phyloP scores from a whole-genome alignment of 1,284 basidiomycete species.

The Pterulicium gracile region DNA sequence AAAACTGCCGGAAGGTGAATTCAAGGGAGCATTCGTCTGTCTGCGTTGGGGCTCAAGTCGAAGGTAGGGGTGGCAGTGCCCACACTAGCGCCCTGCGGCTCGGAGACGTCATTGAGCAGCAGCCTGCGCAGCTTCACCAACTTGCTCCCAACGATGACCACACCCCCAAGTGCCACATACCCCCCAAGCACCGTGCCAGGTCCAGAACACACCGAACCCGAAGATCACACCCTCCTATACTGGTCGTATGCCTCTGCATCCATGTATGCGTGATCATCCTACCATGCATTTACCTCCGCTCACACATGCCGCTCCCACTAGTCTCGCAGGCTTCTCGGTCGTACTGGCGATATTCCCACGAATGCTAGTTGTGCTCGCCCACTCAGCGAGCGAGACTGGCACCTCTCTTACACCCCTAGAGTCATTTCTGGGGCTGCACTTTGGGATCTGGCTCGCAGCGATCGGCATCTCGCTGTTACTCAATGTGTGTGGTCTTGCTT shows the following conservation, averaged over 20 bases:
- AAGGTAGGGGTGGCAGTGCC: no score
- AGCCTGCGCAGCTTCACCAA: not conserved
- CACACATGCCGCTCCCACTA: not conserved
- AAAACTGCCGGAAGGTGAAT: no score
- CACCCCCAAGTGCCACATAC: not conserved
- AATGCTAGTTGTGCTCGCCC: constrained; percentile 49
- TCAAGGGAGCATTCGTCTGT: no score
- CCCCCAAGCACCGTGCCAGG: not conserved
- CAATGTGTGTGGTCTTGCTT: constrained; percentile 31
- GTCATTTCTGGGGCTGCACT: constrained; percentile 49
- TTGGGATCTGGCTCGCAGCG: constrained; percentile 47
- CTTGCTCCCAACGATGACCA: not conserved
- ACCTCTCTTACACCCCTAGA: constrained; percentile 50
- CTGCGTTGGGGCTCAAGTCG: no score
- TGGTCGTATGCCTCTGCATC: not conserved
- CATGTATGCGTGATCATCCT: not conserved
- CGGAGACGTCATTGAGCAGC: not conserved
- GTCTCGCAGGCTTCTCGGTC: constrained; percentile 18
- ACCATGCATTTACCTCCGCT: no score
- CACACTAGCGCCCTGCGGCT: not conserved
- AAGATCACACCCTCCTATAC: not conserved
- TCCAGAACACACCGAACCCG: not conserved
- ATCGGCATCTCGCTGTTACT: constrained; percentile 45
- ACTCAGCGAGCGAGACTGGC: constrained; percentile 27
- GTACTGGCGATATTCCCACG: constrained; percentile 46